Base-by-base conservation (phyloP, 345 rosid genomes). In the Microcos paniculata region DNA sequence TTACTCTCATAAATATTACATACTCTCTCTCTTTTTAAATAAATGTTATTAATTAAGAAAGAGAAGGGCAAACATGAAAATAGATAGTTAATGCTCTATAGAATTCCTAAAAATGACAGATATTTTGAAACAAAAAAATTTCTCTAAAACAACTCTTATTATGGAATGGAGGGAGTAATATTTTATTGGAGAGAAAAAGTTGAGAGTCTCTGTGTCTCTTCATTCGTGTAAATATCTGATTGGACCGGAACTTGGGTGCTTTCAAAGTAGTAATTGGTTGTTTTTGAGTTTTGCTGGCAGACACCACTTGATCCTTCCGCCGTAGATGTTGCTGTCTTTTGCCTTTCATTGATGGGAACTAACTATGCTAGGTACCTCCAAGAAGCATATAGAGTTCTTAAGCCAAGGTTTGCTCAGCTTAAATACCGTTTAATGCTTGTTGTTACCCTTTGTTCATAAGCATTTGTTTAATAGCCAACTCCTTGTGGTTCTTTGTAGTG, bases 281-380 rank as follows among this genome's bases (percentile, higher is more conserved):
- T 59, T 48, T 79, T 11, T 74, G 57, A 53, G 43, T 56, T 52
- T 77, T 74, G 11, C 70, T 81, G 76, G 81, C 92, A 95, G 99
- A 82, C 86, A 62, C 84, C 92, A 0, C 96, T 96, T 48, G 89
- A 79, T 61, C 79, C 90, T 67, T 85, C 90, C n/a, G 87, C 91
- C 3, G 86, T 89, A 6, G 98, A 96, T 78, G 92, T 90, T 76
- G 91, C 92, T 46, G 96, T 93, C 73, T 96, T 96, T 80, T 93
- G 96, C 82, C 98, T 96, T 78, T 96, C 98, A 43, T 84, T 93
- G 72, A 93, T 96, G 99, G 99, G 99, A 58, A 89, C 92, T 11
- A 88, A 96, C 86, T 96, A 87, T 75, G 81, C 87, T 33, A 92
- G 84, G 77, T 96, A 77, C 88, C 87, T 96, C 66, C 82, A 59